phyloP scores from a whole-genome alignment of 2,329 filamentous ascomycete genomes.

The Fusarium brachygibbosum region DNA sequence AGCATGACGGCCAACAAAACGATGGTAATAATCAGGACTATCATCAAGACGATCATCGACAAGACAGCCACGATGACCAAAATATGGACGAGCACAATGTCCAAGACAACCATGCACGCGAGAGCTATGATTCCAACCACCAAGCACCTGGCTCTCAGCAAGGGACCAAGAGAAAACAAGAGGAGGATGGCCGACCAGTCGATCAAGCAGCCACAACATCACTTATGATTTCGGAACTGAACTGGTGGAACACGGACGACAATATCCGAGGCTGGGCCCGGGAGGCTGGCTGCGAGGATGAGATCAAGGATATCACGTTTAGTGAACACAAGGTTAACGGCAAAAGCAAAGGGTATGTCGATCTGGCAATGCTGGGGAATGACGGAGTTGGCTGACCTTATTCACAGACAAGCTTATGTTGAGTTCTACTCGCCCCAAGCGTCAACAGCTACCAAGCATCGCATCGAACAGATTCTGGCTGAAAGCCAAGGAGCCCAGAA shows the following conservation, averaged over 20 bases:
- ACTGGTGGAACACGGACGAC: slow-evolving; percentile 98
- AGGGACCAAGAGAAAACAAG: slow-evolving; percentile 72
- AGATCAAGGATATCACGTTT: slow-evolving; percentile 93
- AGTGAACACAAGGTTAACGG: slow-evolving; percentile 99
- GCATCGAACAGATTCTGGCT: slow-evolving; percentile 75
- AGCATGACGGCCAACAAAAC: slow-evolving; percentile 56
- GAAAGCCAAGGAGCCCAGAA: slow-evolving; percentile 71
- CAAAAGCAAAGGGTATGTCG: slow-evolving; percentile 90
- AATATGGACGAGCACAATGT: slow-evolving; percentile 59
- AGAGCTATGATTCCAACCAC: slow-evolving; percentile 58
- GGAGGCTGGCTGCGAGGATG: slow-evolving; percentile 83
- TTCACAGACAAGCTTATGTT: slow-evolving; percentile 78
- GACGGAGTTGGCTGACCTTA: slow-evolving; percentile 17
- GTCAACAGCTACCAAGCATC: slow-evolving; percentile 85
- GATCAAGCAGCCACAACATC: slow-evolving; percentile 75
- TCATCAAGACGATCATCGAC: slow-evolving; percentile 48
- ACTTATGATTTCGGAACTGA: slow-evolving; percentile 87
- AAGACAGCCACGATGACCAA: slow-evolving; percentile 55
- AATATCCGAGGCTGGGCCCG: slow-evolving; percentile 90
- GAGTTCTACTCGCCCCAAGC: slow-evolving; percentile 88
- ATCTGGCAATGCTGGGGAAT: not conserved
- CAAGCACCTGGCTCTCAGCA: slow-evolving; percentile 56
- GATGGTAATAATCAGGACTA: slow-evolving; percentile 42
- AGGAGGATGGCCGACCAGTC: slow-evolving; percentile 69
- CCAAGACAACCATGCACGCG: slow-evolving; percentile 54